Evolutionary conservation across 2,329 filamentous ascomycete genomes (phyloP), one percentile per base, ranked within the genome.

Genomic region (Decorospora gaudefroyi): DNA sequence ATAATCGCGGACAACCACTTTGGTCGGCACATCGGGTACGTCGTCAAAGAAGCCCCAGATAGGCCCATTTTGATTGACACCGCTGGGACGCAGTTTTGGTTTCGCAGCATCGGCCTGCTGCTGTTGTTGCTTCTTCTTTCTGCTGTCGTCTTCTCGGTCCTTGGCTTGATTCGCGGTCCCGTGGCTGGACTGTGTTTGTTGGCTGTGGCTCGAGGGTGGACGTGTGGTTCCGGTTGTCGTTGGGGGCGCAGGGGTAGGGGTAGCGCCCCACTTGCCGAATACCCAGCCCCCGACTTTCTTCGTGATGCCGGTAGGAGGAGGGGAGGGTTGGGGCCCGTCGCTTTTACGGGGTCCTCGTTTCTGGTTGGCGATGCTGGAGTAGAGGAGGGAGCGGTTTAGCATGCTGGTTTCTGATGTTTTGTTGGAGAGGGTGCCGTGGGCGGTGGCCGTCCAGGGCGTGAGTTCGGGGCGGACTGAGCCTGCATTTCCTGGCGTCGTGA

Each of bases 201-300:
- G 53, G 11, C 52, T 59, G 6, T 53, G 39, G 2, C 55, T 55
- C 0, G 55, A 60, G 2, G 52, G 43, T 0, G 62, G 59, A 3
- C 62, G 55, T 6, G 57, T 32, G 1, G 49, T 44, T 0, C 50
- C 41, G 0, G 55, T 42, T 6, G 57, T 33, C 0, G 52, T 42
- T 1, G 51, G 45, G 2, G 54, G 41, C 5, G 43, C 29, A 47
- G 73, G 68, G 8, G 71, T 60, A 3, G 81, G 79, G 4, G 76
- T 75, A 12, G 76, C 72, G 15, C 81, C 82, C 83, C 83, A 86
- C 55, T 78, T 78, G 2, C 82, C 80, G 42, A 80, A 77, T 6
- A 86, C 78, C 84, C 83, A 86, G 4, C 82, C 82, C 3, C 83
- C 82, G n/a, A 85, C 72, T 46, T 78, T 81, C 45, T 77, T 76